Percentiles rank a stretch among this genome's conserved stretches.
phyloP scores from a whole-genome alignment of 1,284 basidiomycete species.

The Stygiomarasmius scandens region DNA sequence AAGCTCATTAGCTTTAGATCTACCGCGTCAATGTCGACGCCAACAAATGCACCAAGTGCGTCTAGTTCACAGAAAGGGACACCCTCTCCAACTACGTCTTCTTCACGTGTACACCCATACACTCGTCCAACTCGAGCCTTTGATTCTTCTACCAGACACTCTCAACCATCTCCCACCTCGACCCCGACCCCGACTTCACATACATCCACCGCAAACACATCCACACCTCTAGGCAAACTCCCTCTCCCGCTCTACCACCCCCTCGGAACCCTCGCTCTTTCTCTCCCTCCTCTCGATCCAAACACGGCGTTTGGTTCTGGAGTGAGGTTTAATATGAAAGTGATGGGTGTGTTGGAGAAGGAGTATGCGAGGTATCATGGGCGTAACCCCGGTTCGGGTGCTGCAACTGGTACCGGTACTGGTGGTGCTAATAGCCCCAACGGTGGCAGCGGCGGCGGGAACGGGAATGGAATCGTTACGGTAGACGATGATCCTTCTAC shows the following conservation, averaged over 20 bases:
- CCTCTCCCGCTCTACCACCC: slow-evolving; percentile 69
- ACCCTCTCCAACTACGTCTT: no score
- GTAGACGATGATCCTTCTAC: not conserved
- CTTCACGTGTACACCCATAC: no score
- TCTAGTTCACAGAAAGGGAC: no score
- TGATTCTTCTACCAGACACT: no score
- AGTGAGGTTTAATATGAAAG: slow-evolving; percentile 22
- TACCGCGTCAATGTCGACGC: slow-evolving; percentile 18
- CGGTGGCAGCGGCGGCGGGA: slow-evolving; percentile 23
- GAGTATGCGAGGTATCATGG: slow-evolving; percentile 19
- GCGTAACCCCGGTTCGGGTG: no score
- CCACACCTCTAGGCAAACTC: slow-evolving; percentile 36
- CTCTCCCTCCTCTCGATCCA: slow-evolving; percentile 67
- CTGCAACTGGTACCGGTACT: no score
- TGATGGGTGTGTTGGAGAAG: slow-evolving; percentile 24
- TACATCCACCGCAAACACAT: no score
- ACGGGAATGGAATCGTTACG: slow-evolving; percentile 21
- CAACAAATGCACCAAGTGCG: not conserved
- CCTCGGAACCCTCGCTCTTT: slow-evolving; percentile 62
- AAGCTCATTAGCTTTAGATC: slow-evolving; percentile 12
- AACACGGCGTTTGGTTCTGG: slow-evolving; percentile 52
- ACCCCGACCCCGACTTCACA: no score
- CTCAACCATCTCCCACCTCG: no score
- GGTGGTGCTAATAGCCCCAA: slow-evolving; percentile 38
- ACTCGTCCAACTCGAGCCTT: no score